These are phyloP conservation scores for Euphorbia peplus DNA, from an alignment of 345 rosid species.

Conservation along the genomic window DNA sequence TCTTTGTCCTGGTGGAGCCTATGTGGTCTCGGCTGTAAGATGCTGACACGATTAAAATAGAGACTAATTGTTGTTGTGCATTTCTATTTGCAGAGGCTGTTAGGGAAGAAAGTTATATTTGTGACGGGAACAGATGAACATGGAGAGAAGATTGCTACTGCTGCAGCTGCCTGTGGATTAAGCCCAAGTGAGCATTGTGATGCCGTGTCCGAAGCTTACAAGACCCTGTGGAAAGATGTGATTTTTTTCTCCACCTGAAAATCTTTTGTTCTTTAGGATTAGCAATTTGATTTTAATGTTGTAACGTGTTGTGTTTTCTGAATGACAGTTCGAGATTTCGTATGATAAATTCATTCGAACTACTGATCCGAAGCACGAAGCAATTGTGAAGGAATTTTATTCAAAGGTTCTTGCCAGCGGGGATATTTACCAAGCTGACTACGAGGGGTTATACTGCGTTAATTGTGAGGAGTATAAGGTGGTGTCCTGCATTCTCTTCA, in stretches of 20 bases:
- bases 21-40: too few relatives aligned
- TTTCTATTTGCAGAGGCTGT: constrained; percentile 68
- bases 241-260: constrained; percentile 2
- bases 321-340: constrained; percentile 62
- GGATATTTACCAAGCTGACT: constrained; percentile 86
- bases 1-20: too few relatives aligned
- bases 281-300: constrained; percentile 10
- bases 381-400: constrained; percentile 80
- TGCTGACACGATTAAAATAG: too few relatives aligned
- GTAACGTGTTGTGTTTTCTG: constrained; percentile 8
- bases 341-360: constrained; percentile 89
- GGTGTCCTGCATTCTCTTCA: neutral
- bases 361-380: constrained; percentile 86
- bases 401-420: constrained; percentile 75
- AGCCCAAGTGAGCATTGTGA: constrained; percentile 82
- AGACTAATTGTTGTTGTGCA: constrained; percentile 13
- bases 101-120: constrained; percentile 74
- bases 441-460: constrained; percentile 89
- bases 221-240: constrained; percentile 76
- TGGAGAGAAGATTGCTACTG: constrained; percentile 89
- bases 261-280: neutral
- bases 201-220: constrained; percentile 70
- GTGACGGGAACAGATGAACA: constrained; percentile 94
- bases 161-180: constrained; percentile 66
- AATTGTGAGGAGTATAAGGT: constrained; percentile 99